phyloP scores from a whole-genome alignment of 2,329 filamentous ascomycete genomes.

The Fusarium odoratissimum region DNA sequence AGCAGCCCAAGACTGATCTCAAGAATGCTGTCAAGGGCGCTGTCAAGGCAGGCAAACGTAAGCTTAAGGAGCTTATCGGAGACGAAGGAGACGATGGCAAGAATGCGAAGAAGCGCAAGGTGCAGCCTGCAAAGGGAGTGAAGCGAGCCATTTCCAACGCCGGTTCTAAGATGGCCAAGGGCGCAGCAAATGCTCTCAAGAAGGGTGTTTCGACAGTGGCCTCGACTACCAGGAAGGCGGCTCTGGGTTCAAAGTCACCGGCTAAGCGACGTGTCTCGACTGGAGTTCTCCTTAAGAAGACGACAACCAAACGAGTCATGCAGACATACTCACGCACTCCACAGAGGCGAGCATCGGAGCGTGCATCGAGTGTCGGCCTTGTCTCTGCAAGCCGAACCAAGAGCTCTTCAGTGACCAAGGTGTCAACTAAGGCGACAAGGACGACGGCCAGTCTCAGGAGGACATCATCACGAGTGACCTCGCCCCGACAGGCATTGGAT shows the following conservation, averaged over 20 bases:
- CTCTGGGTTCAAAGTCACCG: slow-evolving; percentile 40
- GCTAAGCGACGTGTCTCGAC: slow-evolving; percentile 44
- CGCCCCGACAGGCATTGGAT: slow-evolving; percentile 39
- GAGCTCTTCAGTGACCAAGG: slow-evolving; percentile 22
- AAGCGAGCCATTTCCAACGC: slow-evolving; percentile 51
- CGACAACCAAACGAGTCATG: slow-evolving; percentile 45
- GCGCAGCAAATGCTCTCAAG: slow-evolving; percentile 52
- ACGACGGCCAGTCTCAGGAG: slow-evolving; percentile 28
- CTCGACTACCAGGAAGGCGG: slow-evolving; percentile 45
- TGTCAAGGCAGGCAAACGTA: slow-evolving; percentile 65
- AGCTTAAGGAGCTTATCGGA: slow-evolving; percentile 64
- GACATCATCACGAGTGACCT: slow-evolving; percentile 10
- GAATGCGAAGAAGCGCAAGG: slow-evolving; percentile 62
- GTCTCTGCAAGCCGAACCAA: slow-evolving; percentile 25
- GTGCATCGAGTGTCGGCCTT: slow-evolving; percentile 39
- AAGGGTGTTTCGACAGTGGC: slow-evolving; percentile 51
- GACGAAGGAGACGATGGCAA: slow-evolving; percentile 54
- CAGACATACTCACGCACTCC: slow-evolving; percentile 45
- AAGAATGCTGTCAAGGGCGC: slow-evolving; percentile 54
- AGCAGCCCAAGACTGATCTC: slow-evolving; percentile 58
- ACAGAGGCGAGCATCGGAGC: slow-evolving; percentile 37
- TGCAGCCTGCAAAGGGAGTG: slow-evolving; percentile 48
- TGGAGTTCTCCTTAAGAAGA: slow-evolving; percentile 46
- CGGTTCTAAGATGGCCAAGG: slow-evolving; percentile 52
- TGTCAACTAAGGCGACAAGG: slow-evolving; percentile 28